Conservation (phyloP, 176 grass and related monocot species). For the Phoenix dactylifera region DNA sequence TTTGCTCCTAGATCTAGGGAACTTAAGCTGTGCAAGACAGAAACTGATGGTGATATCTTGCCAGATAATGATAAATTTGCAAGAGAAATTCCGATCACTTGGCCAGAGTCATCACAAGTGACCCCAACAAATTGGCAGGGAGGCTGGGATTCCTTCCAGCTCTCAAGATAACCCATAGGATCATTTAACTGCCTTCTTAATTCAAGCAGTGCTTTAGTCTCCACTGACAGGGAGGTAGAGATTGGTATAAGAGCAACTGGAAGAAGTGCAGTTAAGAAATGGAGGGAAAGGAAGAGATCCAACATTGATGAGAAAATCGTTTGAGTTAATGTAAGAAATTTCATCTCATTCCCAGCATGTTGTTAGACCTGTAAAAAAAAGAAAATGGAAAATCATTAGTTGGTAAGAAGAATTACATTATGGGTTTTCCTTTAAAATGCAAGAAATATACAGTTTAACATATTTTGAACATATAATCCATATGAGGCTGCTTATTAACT, state of each 20-base stretch:
- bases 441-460: too few species aligned
- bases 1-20: conserved; percentile 62
- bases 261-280: conserved; percentile 36
- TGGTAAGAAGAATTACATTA: too few species aligned
- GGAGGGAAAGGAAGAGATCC: conserved; percentile 31
- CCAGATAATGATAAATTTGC: conserved; percentile 62
- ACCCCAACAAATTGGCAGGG: conserved; percentile 67
- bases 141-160: conserved; percentile 48
- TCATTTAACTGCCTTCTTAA: conserved; percentile 60
- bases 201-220: conserved; percentile 50
- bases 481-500: too few species aligned
- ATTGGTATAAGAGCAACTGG: conserved; percentile 17
- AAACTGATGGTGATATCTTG: conserved; percentile 63
- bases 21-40: conserved; percentile 38
- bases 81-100: conserved; percentile 59
- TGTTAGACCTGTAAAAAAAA: too few species aligned
- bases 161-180: conserved; percentile 52
- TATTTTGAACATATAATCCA: too few species aligned
- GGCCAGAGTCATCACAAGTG: conserved; percentile 43
- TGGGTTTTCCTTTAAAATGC: too few species aligned
- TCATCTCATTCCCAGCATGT: too few species aligned
- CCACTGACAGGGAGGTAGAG: conserved; percentile 35
- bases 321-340: too few species aligned
- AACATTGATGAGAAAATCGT: conserved; percentile 22
- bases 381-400: too few species aligned